phyloP scores from a whole-genome alignment of 371 early-diverging fungal genomes.

The Blakeslea trispora region DNA sequence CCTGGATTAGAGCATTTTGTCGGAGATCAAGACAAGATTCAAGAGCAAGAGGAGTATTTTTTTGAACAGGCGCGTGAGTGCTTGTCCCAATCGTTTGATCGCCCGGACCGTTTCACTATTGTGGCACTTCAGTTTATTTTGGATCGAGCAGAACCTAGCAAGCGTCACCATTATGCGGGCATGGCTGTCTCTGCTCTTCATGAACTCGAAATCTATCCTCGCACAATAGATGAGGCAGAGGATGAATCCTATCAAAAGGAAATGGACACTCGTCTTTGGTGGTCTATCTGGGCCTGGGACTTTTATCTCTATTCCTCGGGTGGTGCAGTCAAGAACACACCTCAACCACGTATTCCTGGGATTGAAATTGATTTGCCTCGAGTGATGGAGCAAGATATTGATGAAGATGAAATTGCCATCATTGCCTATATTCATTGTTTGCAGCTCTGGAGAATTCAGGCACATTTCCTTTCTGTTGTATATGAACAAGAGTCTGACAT shows the following conservation, averaged over 20 bases:
- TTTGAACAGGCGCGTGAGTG: slow-evolving; percentile 45
- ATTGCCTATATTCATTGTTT: slow-evolving; percentile 34
- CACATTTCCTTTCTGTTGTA: slow-evolving; percentile 36
- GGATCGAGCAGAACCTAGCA: slow-evolving; percentile 30
- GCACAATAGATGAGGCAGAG: slow-evolving; percentile 36
- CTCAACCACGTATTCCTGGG: slow-evolving; percentile 30
- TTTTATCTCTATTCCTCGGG: slow-evolving; percentile 41
- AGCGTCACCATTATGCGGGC: slow-evolving; percentile 43
- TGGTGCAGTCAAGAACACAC: slow-evolving; percentile 38
- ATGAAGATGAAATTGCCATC: slow-evolving; percentile 37
- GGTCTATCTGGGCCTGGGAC: slow-evolving; percentile 51
- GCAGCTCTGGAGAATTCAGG: slow-evolving; percentile 44
- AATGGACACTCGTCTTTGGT: slow-evolving; percentile 55
- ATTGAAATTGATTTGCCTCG: slow-evolving; percentile 35
- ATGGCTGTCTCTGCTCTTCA: slow-evolving; percentile 50
- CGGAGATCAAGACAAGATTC: slow-evolving; percentile 36
- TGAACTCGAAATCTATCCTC: slow-evolving; percentile 48
- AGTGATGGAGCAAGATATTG: slow-evolving; percentile 49
- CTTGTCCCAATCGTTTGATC: slow-evolving; percentile 47
- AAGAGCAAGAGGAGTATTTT: slow-evolving; percentile 51
- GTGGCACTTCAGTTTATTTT: slow-evolving; percentile 36
- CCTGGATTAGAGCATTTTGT: slow-evolving; percentile 29
- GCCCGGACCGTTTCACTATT: slow-evolving; percentile 41
- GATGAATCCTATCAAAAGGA: slow-evolving; percentile 45
- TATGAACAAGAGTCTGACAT: slow-evolving; percentile 49